These are phyloP conservation scores for Trypanosoma lewisi DNA, from an alignment of 208 protist genomes.

Conservation along the genomic window DNA sequence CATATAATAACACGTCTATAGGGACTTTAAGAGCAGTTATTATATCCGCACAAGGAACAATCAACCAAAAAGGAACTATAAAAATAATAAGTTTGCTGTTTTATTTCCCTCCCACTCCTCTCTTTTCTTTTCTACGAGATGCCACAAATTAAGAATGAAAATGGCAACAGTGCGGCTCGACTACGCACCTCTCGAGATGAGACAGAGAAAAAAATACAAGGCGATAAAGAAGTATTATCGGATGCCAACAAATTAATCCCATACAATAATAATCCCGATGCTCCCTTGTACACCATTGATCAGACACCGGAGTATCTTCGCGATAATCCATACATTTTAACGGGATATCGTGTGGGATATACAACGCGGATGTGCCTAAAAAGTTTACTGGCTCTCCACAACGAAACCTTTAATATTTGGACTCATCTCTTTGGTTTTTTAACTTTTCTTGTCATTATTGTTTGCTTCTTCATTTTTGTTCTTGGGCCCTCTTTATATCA, in stretches of 20 bases:
- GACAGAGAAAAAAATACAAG: not conserved
- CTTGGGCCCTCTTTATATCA: slow-evolving; percentile 23
- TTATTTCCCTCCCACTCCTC: too few relatives aligned
- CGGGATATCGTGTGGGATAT: slow-evolving; percentile 45
- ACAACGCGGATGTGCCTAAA: slow-evolving; percentile 32
- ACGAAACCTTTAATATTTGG: slow-evolving; percentile 78
- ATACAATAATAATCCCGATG: slow-evolving; percentile 27
- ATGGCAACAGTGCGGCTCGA: not conserved
- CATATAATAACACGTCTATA: not conserved
- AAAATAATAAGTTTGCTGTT: not conserved
- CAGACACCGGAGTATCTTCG: slow-evolving; percentile 38
- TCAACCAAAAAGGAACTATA: not conserved
- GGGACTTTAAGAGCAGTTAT: too few relatives aligned
- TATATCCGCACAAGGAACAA: not conserved
- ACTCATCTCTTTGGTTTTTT: slow-evolving; percentile 51
- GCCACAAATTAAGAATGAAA: not conserved
- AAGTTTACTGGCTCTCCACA: slow-evolving; percentile 49
- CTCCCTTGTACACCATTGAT: slow-evolving; percentile 40
- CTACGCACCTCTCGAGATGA: not conserved
- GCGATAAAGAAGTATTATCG: not conserved
- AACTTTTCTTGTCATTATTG: slow-evolving; percentile 29
- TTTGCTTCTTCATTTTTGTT: slow-evolving; percentile 30
- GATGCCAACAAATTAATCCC: slow-evolving; percentile 12
- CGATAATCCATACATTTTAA: slow-evolving; percentile 43
- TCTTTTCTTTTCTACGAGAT: not conserved